phyloP scores from a whole-genome alignment of 176 grass and related monocot genomes.

The Cenchrus fungigraminus region DNA sequence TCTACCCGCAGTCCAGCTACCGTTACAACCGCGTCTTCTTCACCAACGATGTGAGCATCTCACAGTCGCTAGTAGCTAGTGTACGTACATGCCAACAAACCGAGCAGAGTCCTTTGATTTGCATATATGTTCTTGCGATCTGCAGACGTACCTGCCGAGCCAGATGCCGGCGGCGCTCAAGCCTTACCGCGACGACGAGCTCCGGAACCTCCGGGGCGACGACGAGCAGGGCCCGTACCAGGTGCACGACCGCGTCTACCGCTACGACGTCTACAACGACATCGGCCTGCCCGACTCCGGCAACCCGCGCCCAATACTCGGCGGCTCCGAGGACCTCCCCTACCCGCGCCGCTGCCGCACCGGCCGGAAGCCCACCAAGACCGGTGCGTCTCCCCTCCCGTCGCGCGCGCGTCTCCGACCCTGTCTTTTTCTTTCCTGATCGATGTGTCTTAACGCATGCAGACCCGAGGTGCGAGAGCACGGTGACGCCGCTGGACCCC shows the following conservation, averaged over 20 bases:
- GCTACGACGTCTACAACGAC: slow-evolving; percentile 35
- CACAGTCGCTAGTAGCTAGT: too few relatives aligned
- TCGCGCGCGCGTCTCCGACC: too few relatives aligned
- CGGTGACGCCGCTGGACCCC: background rate
- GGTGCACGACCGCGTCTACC: slow-evolving; percentile 35
- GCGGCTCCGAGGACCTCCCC: background rate
- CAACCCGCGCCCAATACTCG: background rate
- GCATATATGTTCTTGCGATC: too few relatives aligned
- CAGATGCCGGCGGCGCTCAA: slow-evolving; percentile 17
- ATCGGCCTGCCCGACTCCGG: background rate
- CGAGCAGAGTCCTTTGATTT: too few relatives aligned
- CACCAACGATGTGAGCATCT: slow-evolving; percentile 2
- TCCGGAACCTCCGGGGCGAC: slow-evolving; percentile 17
- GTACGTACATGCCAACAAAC: too few relatives aligned
- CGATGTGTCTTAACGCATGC: background rate
- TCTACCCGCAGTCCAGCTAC: background rate
- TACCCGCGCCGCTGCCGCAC: slow-evolving; percentile 23
- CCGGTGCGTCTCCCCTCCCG: background rate
- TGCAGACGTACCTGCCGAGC: background rate
- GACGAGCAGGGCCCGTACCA: background rate
- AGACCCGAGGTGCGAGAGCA: background rate
- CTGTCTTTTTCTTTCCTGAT: too few relatives aligned
- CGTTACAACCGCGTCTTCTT: slow-evolving; percentile 15
- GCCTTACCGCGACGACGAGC: slow-evolving; percentile 17
- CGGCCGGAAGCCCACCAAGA: background rate